Base-by-base conservation (phyloP, 148 eudicot genomes). In the Euryodendron excelsum region DNA sequence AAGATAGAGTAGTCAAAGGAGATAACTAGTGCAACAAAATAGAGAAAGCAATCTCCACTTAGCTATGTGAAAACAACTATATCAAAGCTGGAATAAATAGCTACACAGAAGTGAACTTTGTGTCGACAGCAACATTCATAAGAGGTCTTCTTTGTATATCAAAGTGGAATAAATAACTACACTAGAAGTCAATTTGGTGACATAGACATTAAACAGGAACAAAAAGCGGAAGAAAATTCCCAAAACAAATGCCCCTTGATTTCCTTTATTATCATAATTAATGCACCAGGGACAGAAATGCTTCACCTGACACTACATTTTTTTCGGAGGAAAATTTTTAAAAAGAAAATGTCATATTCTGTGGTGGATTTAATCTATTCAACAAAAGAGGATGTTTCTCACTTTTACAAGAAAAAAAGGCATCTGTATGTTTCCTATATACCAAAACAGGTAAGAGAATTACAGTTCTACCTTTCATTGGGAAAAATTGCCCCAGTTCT, bases 1-100 rank as follows among this genome's bases (percentile, higher is more conserved):
- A 74, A 61, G 1, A 64, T 33, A 64, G 60, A 74, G 73, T 67
- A 56, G 69, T 65, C 75, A 77, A 20, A 80, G 17, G 55, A 63
- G 28, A 62, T 68, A 23, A 23, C 45, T 33, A 56, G 8, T 44
- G 47, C 18, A 55, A 39, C 11, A 13, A 76, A 62, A 76, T 62
- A 61, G 55, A 25, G 21, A 47, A 12, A 73, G 15, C 67, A 36
- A 39, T 25, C 44, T 56, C 31, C 58, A 75, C 6, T 41, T 45
- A 20, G 39, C 17, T 5, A 69, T 21, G 34, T 28, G 21, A 28
- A 18, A 3, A n/a, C 6, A 28, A 74, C 25, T 13, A 37, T 28
- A 58, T 25, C 34, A 58, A 74, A 37, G 36, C 65, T 13, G 6
- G 47, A 66, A 66, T 33, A 64, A 18, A 33, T 64, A n/a, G n/a